Conservation (phyloP, 2,329 filamentous ascomycete genomes). For the Colletotrichum sp. region DNA sequence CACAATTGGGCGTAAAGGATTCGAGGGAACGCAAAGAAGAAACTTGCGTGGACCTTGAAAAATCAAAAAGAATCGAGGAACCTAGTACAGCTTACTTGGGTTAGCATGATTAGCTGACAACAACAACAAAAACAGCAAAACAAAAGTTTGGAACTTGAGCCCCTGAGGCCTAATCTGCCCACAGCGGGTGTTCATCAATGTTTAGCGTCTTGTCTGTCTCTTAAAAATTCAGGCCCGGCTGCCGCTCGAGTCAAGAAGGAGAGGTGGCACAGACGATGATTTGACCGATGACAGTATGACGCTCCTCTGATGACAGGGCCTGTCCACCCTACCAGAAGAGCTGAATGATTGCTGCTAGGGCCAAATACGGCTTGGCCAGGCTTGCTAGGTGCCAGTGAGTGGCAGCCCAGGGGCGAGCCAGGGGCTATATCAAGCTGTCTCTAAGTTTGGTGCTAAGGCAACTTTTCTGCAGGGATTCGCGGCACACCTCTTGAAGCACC, state of each 20-base stretch:
- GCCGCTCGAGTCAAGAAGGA: slow-evolving; percentile 1
- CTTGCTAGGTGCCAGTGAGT: neutral
- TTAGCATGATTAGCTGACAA: neutral
- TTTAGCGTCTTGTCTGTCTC: slow-evolving; percentile 3
- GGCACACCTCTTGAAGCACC: slow-evolving; percentile 18
- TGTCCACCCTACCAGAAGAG: neutral
- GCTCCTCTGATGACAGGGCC: slow-evolving; percentile 10
- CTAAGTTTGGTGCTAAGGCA: slow-evolving; percentile 19
- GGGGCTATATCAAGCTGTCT: slow-evolving; percentile 14
- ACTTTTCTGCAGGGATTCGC: slow-evolving; percentile 12
- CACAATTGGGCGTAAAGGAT: neutral
- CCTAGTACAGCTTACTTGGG: neutral
- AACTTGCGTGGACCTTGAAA: neutral
- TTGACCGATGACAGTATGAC: slow-evolving; percentile 10
- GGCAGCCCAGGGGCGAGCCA: slow-evolving; percentile 2
- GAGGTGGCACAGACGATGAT: slow-evolving; percentile 14
- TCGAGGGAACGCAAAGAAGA: neutral
- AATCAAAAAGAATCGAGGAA: neutral
- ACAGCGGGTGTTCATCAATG: neutral
- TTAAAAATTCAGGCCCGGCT: neutral
- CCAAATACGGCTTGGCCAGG: neutral
- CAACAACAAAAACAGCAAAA: neutral
- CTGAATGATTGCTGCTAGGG: neutral
- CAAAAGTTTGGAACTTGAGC: neutral
- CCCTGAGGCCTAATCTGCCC: neutral